Base-by-base conservation (phyloP, 108 stramenopile genomes). In the Pseudonitzschia pungens region DNA sequence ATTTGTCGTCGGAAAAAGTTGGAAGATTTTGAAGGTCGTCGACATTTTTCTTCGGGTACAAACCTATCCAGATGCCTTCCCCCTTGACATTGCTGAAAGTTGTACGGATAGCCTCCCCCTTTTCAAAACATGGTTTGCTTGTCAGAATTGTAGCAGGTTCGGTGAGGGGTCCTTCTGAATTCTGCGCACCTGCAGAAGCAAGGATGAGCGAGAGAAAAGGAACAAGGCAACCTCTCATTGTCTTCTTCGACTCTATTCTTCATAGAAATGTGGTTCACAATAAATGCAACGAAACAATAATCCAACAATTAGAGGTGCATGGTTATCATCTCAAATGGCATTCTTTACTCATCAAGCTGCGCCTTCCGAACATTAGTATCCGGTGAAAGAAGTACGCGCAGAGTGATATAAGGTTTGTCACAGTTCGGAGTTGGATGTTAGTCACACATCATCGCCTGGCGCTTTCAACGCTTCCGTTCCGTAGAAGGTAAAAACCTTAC, bases 21-120 rank as follows among this genome's bases (percentile, higher is more conserved):
- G 66, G 66, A 45, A 67, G 66, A 29, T 44, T 67, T 44, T 3
- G 2, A 48, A 67, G 43, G 26, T 48, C 44, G 12, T 32, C 15
- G 4, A 67, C 44, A n/a, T 48, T 16, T 22, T 48, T 50, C 45
- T 67, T 44, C 0, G 22, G 22, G 16, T 67, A 67, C 28, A 67
- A 31, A 40, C 66, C 66, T 22, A 67, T 50, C 66, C 66, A 67
- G 26, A 67, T 20, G 0, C 66, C 66, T 67, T 22, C 28, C 27
- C 66, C 66, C 36, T 44, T 16, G 12, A 67, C 22, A 29, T 29
- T 29, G 12, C 21, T n/a, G 29, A 67, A 67, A 26, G 9, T 67
- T 0, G 45, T 24, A 28, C 40, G 21, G 45, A 67, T 67, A 24
- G 22, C 7, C 16, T 67, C 66, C 26, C 66, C 66, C 50, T 67